Conservation (phyloP, 345 rosid species). For the Raphanus sativus region DNA sequence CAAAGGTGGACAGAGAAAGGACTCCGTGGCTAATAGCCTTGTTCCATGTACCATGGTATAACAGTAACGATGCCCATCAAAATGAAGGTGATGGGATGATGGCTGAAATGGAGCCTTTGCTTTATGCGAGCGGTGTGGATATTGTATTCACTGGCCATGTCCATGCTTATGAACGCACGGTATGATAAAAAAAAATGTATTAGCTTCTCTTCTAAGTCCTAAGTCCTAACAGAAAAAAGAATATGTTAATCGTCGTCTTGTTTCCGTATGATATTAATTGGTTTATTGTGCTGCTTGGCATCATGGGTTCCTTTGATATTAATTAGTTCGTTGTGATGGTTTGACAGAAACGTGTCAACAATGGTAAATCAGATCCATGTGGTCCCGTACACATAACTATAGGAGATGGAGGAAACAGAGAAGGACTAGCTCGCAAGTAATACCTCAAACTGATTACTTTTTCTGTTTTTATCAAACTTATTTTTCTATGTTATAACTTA, state of each 20-base stretch:
- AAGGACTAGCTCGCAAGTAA: constrained; percentile 84
- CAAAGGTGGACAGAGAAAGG: constrained; percentile 69
- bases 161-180: constrained; percentile 95
- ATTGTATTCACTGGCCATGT: constrained; percentile 81
- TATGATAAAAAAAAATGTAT: constrained; percentile 31
- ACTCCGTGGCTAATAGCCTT: constrained; percentile 90
- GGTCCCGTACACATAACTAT: constrained; percentile 85
- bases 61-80: constrained; percentile 83
- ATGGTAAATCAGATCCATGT: constrained; percentile 66
- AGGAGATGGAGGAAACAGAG: constrained; percentile 94
- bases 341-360: constrained; percentile 63
- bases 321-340: constrained; percentile 12
- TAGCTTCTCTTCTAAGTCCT: not conserved
- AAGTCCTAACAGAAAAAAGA: not conserved
- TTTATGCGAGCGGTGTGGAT: constrained; percentile 77
- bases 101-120: constrained; percentile 82
- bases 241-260: not conserved
- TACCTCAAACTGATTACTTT: constrained; percentile 12
- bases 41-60: constrained; percentile 95
- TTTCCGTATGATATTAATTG: constrained; percentile 18
- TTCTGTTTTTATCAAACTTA: not conserved
- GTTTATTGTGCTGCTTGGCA: constrained; percentile 3
- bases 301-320: too few species aligned
- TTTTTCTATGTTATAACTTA: not conserved
- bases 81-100: constrained; percentile 81